Percentiles rank a stretch among this genome's conserved stretches.
These are phyloP conservation scores for Handroanthus guayacan DNA, from an alignment of 257 asterid species.

Conservation along the genomic window DNA sequence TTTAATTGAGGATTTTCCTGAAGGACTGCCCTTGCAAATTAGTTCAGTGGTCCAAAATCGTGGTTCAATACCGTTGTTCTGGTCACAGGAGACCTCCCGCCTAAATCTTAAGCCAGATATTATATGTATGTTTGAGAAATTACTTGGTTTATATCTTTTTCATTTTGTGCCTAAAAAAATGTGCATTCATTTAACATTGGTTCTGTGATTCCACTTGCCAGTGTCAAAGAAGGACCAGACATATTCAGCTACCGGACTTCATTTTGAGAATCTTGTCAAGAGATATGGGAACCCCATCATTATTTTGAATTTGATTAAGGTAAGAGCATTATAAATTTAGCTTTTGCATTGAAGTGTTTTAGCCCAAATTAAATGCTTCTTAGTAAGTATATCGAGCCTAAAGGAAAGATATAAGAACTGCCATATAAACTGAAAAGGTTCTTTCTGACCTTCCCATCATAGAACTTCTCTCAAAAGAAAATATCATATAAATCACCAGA, in stretches of 20 bases:
- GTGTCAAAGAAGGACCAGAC: slow-evolving; percentile 93
- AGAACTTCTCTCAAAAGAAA: not conserved
- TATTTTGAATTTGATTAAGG: slow-evolving; percentile 94
- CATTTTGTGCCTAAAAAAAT: not conserved
- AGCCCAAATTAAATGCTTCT: slow-evolving; percentile 1
- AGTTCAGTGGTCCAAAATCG: slow-evolving; percentile 97
- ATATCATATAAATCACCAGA: not conserved
- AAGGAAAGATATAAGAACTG: slow-evolving; percentile 7
- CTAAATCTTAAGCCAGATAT: slow-evolving; percentile 92
- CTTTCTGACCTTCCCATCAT: not conserved
- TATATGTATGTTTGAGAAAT: slow-evolving; percentile 63
- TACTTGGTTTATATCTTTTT: not conserved
- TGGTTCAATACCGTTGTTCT: slow-evolving; percentile 97
- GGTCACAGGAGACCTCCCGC: slow-evolving; percentile 99
- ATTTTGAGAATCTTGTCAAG: slow-evolving; percentile 80
- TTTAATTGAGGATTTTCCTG: slow-evolving; percentile 76
- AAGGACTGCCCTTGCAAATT: slow-evolving; percentile 72
- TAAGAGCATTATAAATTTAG: slow-evolving; percentile 36
- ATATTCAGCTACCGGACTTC: slow-evolving; percentile 91
- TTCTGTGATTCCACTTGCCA: slow-evolving; percentile 44
- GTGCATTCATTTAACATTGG: slow-evolving; percentile 19
- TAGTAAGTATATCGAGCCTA: slow-evolving; percentile 8
- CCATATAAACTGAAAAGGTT: slow-evolving; percentile 24
- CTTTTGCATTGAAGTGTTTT: slow-evolving; percentile 33
- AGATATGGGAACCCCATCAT: slow-evolving; percentile 98